These are phyloP conservation scores for Backusella australiensis DNA, from an alignment of 192 early-diverging fungal genomes.

Conservation along the genomic window DNA sequence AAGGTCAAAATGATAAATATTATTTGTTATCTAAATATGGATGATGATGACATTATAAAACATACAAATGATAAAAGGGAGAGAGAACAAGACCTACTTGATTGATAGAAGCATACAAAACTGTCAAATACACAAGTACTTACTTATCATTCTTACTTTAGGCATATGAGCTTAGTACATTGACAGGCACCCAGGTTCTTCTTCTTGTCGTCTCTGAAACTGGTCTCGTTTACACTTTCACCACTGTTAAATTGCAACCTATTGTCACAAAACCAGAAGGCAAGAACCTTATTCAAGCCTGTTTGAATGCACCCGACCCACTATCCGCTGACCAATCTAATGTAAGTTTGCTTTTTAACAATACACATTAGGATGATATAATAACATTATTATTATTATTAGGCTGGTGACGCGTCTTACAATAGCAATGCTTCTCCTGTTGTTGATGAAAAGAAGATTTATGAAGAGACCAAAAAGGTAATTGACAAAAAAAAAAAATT, in stretches of 20 bases:
- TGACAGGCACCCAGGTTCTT: slow-evolving; percentile 94
- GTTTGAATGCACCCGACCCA: slow-evolving; percentile 84
- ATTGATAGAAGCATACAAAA: not conserved
- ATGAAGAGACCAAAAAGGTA: slow-evolving; percentile 12
- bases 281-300: slow-evolving; percentile 90
- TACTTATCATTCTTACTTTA: slow-evolving; percentile 26
- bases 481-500: not conserved
- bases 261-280: slow-evolving; percentile 90
- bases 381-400: not conserved
- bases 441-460: not conserved
- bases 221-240: slow-evolving; percentile 93
- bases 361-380: not conserved
- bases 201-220: slow-evolving; percentile 93
- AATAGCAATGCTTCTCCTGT: not conserved
- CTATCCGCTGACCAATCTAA: not conserved
- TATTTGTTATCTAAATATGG: not conserved
- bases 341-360: not conserved
- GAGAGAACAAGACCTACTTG: not conserved
- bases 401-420: not conserved
- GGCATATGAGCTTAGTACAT: slow-evolving; percentile 89
- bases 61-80: not conserved
- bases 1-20: not conserved
- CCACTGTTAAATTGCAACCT: slow-evolving; percentile 90
- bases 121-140: slow-evolving; percentile 5
- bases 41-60: not conserved